Percentiles rank a stretch among this genome's conserved stretches.
Conservation (phyloP, 805 yeast genomes). For the Spathaspora hagerdaliae region DNA sequence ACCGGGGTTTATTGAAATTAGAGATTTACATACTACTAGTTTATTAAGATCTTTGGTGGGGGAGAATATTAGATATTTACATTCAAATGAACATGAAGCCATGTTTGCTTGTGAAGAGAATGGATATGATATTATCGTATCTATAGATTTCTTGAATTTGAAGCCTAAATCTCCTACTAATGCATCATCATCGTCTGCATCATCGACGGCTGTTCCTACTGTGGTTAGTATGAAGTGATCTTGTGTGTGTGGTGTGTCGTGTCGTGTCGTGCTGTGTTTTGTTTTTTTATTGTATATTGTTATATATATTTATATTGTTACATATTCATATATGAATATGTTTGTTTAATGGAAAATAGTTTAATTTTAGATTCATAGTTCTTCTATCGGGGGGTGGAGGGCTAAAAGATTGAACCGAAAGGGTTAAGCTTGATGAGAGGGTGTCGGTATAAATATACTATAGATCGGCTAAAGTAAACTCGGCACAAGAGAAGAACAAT, state of each 20-base stretch:
- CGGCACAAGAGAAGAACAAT: no score
- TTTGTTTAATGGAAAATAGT: no score
- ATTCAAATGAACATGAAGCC: slow-evolving; percentile 89
- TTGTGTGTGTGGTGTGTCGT: no score
- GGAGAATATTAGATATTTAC: slow-evolving; percentile 84
- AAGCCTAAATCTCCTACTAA: slow-evolving; percentile 37
- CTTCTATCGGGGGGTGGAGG: no score
- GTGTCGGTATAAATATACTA: no score
- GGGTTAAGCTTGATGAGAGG: no score
- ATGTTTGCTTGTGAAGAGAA: slow-evolving; percentile 87
- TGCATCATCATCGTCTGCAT: not conserved
- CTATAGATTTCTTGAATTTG: slow-evolving; percentile 80
- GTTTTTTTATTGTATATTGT: not conserved
- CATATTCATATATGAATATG: not conserved
- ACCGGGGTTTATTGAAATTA: slow-evolving; percentile 81
- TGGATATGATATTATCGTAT: slow-evolving; percentile 89
- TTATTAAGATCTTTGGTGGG: slow-evolving; percentile 86
- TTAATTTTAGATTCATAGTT: no score
- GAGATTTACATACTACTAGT: slow-evolving; percentile 86
- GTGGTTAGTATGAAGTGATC: no score
- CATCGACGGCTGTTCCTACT: not conserved
- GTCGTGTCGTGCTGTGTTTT: no score
- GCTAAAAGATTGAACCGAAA: no score
- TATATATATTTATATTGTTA: not conserved
- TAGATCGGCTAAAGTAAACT: no score